Evolutionary conservation across 805 yeast species (phyloP).

Genomic region (Hanseniaspora occidentalis): DNA sequence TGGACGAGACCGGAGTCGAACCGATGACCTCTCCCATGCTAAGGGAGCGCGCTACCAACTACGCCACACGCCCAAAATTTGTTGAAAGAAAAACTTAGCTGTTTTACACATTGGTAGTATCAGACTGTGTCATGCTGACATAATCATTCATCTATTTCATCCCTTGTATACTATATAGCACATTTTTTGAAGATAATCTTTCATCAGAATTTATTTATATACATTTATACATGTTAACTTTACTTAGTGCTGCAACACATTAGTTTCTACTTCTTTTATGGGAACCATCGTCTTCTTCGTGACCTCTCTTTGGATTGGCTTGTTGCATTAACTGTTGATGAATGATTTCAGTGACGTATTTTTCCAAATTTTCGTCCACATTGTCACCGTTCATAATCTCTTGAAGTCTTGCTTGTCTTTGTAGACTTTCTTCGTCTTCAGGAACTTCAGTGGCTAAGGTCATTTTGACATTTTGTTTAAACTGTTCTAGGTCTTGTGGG

Average conservation of each 20-base stretch:
- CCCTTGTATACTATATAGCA: no score
- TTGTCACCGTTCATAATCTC: slow-evolving; percentile 66
- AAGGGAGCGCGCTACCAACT: slow-evolving; percentile 76
- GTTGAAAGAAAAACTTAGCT: no score
- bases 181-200: no score
- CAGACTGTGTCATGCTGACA: no score
- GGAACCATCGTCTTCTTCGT: neutral
- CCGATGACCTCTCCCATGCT: slow-evolving; percentile 74
- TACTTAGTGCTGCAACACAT: neutral
- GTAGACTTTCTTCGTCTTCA: slow-evolving; percentile 34
- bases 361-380: slow-evolving; percentile 66
- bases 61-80: slow-evolving; percentile 77
- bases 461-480: slow-evolving; percentile 39
- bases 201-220: no score
- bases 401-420: slow-evolving; percentile 51
- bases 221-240: no score
- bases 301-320: slow-evolving; percentile 20
- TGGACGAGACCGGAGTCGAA: slow-evolving; percentile 71
- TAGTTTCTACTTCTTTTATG: slow-evolving; percentile 3
- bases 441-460: slow-evolving; percentile 35
- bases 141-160: no score
- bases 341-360: slow-evolving; percentile 54
- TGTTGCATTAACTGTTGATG: slow-evolving; percentile 33
- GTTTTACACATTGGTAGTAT: no score
- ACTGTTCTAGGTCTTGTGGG: slow-evolving; percentile 20